Base-by-base conservation (phyloP, 257 asterid genomes). In the Lantana camara region DNA sequence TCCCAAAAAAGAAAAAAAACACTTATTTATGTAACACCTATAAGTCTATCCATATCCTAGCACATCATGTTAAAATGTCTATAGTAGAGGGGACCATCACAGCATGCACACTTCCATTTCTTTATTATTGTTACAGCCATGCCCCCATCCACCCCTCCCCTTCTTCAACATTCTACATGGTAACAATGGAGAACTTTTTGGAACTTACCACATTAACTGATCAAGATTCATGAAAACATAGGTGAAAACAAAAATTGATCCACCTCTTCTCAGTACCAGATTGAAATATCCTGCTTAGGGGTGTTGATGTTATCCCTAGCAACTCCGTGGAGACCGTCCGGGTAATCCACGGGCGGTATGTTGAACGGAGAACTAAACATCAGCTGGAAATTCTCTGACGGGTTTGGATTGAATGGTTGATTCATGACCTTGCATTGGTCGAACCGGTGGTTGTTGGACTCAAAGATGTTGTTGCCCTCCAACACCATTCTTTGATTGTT, bases 281-380 rank as follows among this genome's bases (percentile, higher is more conserved):
- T 65, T 0, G 88, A 14, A 20, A 60, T 68, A 49, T 86, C 90
- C 72, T 73, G 88, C 80, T 88, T 86, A 5, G 77, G 72, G 52
- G 80, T 13, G 60, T 73, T 68, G 62, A 69, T 70, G 57, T 72
- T 70, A 29, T 77, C 88, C 73, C 82, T 84, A 4, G 79, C 49
- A 46, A 66, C 77, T 9, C 72, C 78, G 0, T 75, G 62, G 16
- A 80, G 66, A 32, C 76, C 74, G 4, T 67, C 89, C 10, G 78
- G 2, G 13, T 50, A 84, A 52, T 84, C 95, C 3, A 72, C 65
- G 1, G 89, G 3, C 0, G 78, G 53, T 7, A 79, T 21, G 41
- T 83, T 87, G 81, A 83, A 85, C 1, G 90, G 89, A 16, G 96
- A 71, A 44, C 82, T 83, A 52, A 81, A 87, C 82, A 81, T 75